These are phyloP conservation scores for Streptanthus diversifolius DNA, from an alignment of 345 rosid species.

Conservation along the genomic window DNA sequence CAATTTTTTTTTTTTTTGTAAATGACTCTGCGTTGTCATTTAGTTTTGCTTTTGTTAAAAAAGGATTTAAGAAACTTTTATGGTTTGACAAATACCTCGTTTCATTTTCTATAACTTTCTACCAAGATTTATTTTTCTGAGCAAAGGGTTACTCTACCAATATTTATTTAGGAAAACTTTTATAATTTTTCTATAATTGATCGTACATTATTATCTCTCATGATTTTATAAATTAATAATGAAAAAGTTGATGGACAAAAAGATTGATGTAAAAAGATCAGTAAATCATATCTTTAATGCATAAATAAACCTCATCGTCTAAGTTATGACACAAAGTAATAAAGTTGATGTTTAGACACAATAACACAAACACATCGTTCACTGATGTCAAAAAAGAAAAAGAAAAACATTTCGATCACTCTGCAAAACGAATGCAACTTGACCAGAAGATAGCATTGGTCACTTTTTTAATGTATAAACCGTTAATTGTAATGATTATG, in stretches of 20 bases:
- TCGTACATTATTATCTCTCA: not conserved
- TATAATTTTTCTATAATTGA: no score
- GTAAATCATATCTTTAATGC: not conserved
- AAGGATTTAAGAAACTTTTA: not conserved
- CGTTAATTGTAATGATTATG: no score
- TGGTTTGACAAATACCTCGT: not conserved
- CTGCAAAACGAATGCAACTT: not conserved
- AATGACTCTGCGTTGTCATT: not conserved
- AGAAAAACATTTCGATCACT: not conserved
- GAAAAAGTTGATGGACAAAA: not conserved
- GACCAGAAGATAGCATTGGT: not conserved
- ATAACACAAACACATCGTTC: not conserved
- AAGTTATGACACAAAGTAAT: not conserved
- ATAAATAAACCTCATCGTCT: not conserved
- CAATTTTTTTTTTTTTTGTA: not conserved
- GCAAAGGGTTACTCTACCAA: no score
- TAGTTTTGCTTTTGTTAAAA: not conserved
- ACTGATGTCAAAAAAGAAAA: not conserved
- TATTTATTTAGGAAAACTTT: no score
- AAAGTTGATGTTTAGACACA: not conserved
- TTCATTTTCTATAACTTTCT: not conserved
- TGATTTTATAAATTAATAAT: not conserved
- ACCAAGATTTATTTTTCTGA: no score
- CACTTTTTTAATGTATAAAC: not conserved
- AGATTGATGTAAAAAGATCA: not conserved